Conservation (phyloP, 306 rosid species). For the Heteromeles arbutifolia region DNA sequence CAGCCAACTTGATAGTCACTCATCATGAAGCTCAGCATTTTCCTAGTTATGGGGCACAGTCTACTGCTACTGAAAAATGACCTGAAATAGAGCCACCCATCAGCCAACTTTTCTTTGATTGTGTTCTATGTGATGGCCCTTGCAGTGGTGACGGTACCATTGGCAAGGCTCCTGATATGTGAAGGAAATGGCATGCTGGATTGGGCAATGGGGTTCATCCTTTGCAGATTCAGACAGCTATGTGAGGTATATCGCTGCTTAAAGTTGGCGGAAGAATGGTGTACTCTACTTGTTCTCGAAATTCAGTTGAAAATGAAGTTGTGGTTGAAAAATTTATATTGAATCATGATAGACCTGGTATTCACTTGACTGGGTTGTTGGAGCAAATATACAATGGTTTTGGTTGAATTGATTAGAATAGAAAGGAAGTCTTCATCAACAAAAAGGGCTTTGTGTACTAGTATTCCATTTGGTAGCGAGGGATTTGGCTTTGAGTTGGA, state of each 20-base stretch:
- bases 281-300: too few relatives aligned
- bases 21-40: conserved; percentile 97
- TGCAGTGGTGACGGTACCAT: conserved; percentile 99
- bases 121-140: conserved; percentile 92
- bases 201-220: conserved; percentile 79
- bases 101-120: conserved; percentile 81
- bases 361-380: too few relatives aligned
- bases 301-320: too few relatives aligned
- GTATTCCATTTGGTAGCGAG: too few relatives aligned
- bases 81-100: conserved; percentile 28
- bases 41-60: conserved; percentile 71
- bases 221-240: conserved; percentile 84
- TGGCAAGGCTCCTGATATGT: conserved; percentile 98
- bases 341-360: too few relatives aligned
- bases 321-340: too few relatives aligned
- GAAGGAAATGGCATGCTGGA: conserved; percentile 97
- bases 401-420: too few relatives aligned
- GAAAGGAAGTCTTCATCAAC: too few relatives aligned
- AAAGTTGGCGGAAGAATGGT: too few relatives aligned
- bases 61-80: conserved; percentile 19
- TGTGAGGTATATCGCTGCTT: conserved; percentile 41
- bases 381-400: too few relatives aligned
- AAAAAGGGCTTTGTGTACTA: too few relatives aligned
- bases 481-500: too few relatives aligned
- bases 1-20: conserved; percentile 89